Conservation (phyloP, 306 rosid genomes). For the Acacia confusa region DNA sequence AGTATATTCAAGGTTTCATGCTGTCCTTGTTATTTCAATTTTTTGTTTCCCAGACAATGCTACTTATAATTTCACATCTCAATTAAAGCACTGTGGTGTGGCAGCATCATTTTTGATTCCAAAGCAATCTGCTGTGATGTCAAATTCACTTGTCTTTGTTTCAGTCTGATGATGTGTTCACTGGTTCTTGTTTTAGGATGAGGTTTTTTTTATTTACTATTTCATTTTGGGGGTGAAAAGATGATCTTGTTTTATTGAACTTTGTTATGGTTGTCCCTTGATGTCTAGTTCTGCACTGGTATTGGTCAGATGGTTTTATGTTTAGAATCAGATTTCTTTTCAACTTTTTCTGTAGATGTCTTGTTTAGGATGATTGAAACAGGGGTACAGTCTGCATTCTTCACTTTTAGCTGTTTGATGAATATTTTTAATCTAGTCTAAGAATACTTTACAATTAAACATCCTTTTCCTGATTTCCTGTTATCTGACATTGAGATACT, state of each 20-base stretch:
- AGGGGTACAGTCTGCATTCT: slow-evolving; percentile 19
- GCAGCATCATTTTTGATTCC: not conserved
- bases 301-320: not conserved
- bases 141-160: not conserved
- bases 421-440: slow-evolving; percentile 8
- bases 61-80: not conserved
- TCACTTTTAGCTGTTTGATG: slow-evolving; percentile 21
- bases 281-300: not conserved
- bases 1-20: slow-evolving; percentile 1
- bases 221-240: not conserved
- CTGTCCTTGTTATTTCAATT: slow-evolving; percentile 9
- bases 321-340: not conserved
- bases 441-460: not conserved
- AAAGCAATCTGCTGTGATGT: not conserved
- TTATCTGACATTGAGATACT: slow-evolving; percentile 33
- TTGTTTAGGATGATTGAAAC: slow-evolving; percentile 18
- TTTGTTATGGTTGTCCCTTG: not conserved
- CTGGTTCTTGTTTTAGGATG: not conserved
- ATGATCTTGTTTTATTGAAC: not conserved
- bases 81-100: not conserved
- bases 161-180: not conserved
- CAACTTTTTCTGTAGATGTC: not conserved
- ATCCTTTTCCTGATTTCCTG: not conserved
- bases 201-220: not conserved
- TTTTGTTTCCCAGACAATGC: not conserved